Base-by-base conservation (phyloP, 495 filamentous ascomycete genomes). In the Hypoxylon intermedium region DNA sequence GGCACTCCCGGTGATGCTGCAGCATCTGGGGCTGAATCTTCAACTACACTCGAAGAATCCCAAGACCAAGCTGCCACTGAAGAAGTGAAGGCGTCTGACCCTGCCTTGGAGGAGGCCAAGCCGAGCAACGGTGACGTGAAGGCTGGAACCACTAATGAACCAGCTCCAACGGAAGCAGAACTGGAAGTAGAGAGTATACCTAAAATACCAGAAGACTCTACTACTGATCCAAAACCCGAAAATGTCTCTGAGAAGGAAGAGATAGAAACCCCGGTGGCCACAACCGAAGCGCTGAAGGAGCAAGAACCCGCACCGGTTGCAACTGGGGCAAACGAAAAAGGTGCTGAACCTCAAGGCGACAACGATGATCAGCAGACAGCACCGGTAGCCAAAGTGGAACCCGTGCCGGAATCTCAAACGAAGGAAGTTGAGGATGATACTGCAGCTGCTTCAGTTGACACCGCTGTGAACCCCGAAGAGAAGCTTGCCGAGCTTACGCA, bases 1-100 rank as follows among this genome's bases (percentile, higher is more conserved):
- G 21, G 36, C 28, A 53, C 57, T 44, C 16, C 44, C 6, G 40
- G 6, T 18, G 52, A 61, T 31, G 16, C 56, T 15, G 12, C 41
- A 5, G 12, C 55, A 3, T 33, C 45, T 26, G 15, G 18, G 18
- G 62, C 40, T 12, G 56, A 58, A 24, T 31, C 41, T 11, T 15
- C 43, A 7, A 23, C 23, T 23, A 1, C 26, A 11, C 37, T 6
- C 13, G 55, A 57, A 51, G 47, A 48, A 19, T 5, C 53, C 0
- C 36, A 48, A 15, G 44, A 24, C 15, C 53, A 12, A 34, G 19
- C 11, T n/a, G 16, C 11, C 4, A 23, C 21, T 5, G 55, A 60
- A 23, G 53, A 51, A 21, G 15, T 47, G 9, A 50, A 48, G 16
- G 43, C 30, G 0, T 9, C 13, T 23, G 41, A 52, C 26, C 24